Evolutionary conservation across 2,329 filamentous ascomycete species (phyloP), one percentile per base, ranked within the genome.

Genomic region (Pseudogymnoascus sp.): DNA sequence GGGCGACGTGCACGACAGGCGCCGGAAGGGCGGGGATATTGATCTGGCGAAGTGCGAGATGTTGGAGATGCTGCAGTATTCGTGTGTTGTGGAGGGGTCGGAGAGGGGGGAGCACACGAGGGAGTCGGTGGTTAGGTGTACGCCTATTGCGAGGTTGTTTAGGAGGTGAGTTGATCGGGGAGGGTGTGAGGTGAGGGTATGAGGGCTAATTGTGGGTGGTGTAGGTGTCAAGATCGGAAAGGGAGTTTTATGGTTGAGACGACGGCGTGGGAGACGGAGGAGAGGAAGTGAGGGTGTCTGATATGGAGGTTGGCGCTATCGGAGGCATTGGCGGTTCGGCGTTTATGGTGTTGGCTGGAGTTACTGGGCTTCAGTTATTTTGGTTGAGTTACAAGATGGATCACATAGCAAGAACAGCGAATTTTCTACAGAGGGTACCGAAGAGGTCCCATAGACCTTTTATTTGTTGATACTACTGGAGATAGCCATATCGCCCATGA

Each of bases 161-260:
- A 78, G 85, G 64, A 79, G 77, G 85, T 87, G 69, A 74, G 82
- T 68, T 33, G 58, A 33, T 60, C 48, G 12, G 40, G 42, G 9
- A 18, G 25, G 60, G 33, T 36, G 62, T 52, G 33, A 12, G 25
- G 59, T 60, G 55, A 29, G 21, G 29, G 45, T 35, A 42, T 65
- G 12, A 12, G 15, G n/a, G n/a, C 48, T 31, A n/a, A 31, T 25
- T 25, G 31, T 42, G 39, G 37, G 39, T 62, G 52, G n/a, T 62
- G 37, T 70, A 87, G 85, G 67, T 87, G 85, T 71, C 75, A 76
- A 63, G 83, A 86, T 72, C 79, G 74, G 67, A 81, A 82, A 12
- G 82, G 81, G 4, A 74, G 63, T 6, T 87, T 87, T 67, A 80
- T 77, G 71, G 81, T 86, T 45, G 85, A 87, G 74, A 87, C 85